Base-by-base conservation (phyloP, 2,329 filamentous ascomycete species). In the Diaporthe ilicicola region DNA sequence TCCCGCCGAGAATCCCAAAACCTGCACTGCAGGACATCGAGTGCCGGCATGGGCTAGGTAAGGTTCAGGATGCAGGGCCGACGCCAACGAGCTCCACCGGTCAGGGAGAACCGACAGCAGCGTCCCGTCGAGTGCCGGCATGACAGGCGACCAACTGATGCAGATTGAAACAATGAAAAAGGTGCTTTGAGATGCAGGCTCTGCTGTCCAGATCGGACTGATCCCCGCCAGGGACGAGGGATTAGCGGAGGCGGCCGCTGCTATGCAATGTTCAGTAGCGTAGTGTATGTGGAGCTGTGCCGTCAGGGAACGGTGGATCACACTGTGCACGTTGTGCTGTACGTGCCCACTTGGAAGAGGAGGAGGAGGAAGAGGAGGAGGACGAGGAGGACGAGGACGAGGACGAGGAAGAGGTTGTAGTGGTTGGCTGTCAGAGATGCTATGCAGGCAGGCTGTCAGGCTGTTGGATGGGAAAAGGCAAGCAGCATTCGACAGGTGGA, bases 31-130 rank as follows among this genome's bases (percentile, higher is more conserved):
- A 62, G 42, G 42, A 27, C 24, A 44, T 64, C 29, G 59, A 64
- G 59, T 64, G 59, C 59, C 59, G 59, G 44, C 59, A 64, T 64
- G 42, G 42, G 29, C 59, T 24, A 50, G 44, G 56, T 32, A 62
- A 39, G 54, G 34, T 13, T 3, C 55, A 48, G 56, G 56, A 48
- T 62, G 59, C 59, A 62, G 48, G n/a, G 32, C 8, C 29, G 42
- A 48, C 27, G 44, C 59, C 59, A 64, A 50, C 6, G 50, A 50
- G 59, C 59, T 27, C 50, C 29, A 64, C 59, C 59, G 59, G 59
- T 64, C 44, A 50, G 8, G 15, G 48, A 64, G 44, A 50, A 32
- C 59, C 59, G 59, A 64, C 59, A 48, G 59, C 42, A 64, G 44
- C 29, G 59, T 13, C 42, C 17, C 19, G 9, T 37, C 44, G 59